Base-by-base conservation (phyloP, 176 grass and related monocot species). In the Hordeum vulgare region DNA sequence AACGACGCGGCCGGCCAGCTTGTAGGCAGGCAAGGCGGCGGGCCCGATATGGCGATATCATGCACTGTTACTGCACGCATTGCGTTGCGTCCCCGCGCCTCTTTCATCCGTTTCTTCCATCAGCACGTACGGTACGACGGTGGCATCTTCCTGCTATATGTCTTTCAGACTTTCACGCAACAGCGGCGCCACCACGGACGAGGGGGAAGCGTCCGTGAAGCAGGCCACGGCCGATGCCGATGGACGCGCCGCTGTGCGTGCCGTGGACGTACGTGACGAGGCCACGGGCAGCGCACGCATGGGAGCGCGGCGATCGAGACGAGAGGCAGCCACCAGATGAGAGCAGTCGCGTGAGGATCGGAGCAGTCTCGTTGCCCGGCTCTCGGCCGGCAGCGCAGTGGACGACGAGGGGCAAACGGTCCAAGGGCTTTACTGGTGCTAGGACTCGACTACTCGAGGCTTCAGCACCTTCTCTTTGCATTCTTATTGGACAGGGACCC, bases 141-240 rank as follows among this genome's bases (percentile, higher is more conserved):
- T 44, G 27, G 9, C 13, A 8, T 44, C n/a, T 44, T 31, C 61
- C 34, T 66, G 25, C 35, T 63, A 27, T 7, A 8, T 24, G 27
- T 9, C 75, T 71, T 25, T 72, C 76, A 34, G 27, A 7, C 75
- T 71, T 25, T 72, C 76, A 34, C 39, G 39, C 28, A 72, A 63
- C 84, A 72, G 54, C 84, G 74, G 62, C 12, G 80, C n/a, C 81
- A 18, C 36, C 75, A n/a, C 29, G 15, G 71, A 56, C 80, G 81
- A 72, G 57, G 47, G 14, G 86, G 35, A 34, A 44, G 73, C 34
- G 56, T 29, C 62, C 86, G 23, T 61, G 27, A 9, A 1, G 76
- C 35, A 3, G 57, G 33, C 4, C 56, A 40, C 4, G 6, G 74
- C 53, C 29, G 20, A 36, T 57, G 73, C 47, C 42, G 71, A 34